A percentile compares a stretch with the other conserved stretches of the same genome.
phyloP scores from a whole-genome alignment of 2,329 filamentous ascomycete species.

The Botrytis galanthina region DNA sequence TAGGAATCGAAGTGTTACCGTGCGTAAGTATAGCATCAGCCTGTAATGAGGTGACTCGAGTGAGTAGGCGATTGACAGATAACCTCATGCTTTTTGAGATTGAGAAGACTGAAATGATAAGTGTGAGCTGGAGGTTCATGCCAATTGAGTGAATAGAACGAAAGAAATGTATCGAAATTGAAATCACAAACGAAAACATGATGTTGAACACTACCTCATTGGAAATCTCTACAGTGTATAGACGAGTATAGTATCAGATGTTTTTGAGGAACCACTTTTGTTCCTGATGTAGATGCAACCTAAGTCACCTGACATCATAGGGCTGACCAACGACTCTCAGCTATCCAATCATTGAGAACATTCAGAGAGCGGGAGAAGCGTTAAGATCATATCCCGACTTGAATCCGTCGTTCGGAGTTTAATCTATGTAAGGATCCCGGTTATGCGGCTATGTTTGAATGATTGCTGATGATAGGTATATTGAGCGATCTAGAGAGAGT shows the following conservation, averaged over 20 bases:
- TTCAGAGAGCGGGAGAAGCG: neutral
- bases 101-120: neutral
- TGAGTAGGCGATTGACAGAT: neutral
- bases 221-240: neutral
- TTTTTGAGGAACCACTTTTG: neutral
- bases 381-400: slow-evolving; percentile 1
- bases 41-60: too few relatives aligned
- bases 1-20: neutral
- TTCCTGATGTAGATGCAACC: neutral
- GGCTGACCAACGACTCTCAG: slow-evolving; percentile 6
- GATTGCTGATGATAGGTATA: slow-evolving; percentile 2
- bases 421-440: neutral
- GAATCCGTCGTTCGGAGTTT: slow-evolving; percentile 3
- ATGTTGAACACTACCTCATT: neutral
- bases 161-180: neutral
- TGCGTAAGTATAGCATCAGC: too few relatives aligned
- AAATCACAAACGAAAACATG: neutral
- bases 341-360: slow-evolving; percentile 1
- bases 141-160: neutral
- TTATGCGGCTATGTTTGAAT: neutral
- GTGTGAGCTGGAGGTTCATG: neutral
- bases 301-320: slow-evolving; percentile 2
- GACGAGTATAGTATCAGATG: neutral
- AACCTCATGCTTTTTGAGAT: neutral
- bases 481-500: neutral